phyloP scores from a whole-genome alignment of 2,329 filamentous ascomycete genomes.

The Pyrenochaeta sp. region DNA sequence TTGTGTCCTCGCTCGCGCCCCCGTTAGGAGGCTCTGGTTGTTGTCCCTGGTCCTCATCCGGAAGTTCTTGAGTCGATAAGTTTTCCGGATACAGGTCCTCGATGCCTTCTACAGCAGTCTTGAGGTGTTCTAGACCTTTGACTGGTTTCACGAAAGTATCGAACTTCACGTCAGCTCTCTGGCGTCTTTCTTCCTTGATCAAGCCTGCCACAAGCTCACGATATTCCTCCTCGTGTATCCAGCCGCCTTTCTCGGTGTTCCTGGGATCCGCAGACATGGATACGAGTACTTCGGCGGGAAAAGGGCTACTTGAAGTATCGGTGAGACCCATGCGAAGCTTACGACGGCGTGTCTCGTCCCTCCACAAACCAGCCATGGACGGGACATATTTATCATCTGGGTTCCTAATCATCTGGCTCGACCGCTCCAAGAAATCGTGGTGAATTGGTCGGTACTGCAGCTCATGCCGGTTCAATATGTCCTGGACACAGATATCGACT shows the following conservation, averaged over 20 bases:
- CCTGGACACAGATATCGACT: slow-evolving; percentile 85
- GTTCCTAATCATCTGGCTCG: slow-evolving; percentile 63
- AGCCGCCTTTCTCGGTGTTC: slow-evolving; percentile 75
- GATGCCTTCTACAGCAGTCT: slow-evolving; percentile 82
- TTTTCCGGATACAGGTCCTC: slow-evolving; percentile 83
- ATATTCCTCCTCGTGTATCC: slow-evolving; percentile 93
- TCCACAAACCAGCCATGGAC: slow-evolving; percentile 94
- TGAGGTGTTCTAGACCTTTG: slow-evolving; percentile 67
- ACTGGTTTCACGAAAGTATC: slow-evolving; percentile 69
- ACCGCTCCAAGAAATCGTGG: slow-evolving; percentile 82
- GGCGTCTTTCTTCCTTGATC: slow-evolving; percentile 68
- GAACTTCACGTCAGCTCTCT: slow-evolving; percentile 63
- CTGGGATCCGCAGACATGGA: slow-evolving; percentile 88
- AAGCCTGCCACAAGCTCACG: slow-evolving; percentile 70
- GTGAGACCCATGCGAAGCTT: slow-evolving; percentile 74
- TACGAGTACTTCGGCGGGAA: slow-evolving; percentile 80
- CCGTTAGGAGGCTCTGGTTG: neutral
- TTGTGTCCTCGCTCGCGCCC: neutral
- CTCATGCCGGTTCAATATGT: slow-evolving; percentile 84
- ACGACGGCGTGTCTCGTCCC: slow-evolving; percentile 82
- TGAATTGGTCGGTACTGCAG: slow-evolving; percentile 81
- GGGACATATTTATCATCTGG: slow-evolving; percentile 82
- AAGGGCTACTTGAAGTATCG: slow-evolving; percentile 75
- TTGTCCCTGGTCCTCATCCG: slow-evolving; percentile 13
- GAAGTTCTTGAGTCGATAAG: slow-evolving; percentile 48